Evolutionary conservation across 1,139 yeast species (phyloP), one percentile per base, ranked within the genome.

Genomic region (Kodamaea suecica): DNA sequence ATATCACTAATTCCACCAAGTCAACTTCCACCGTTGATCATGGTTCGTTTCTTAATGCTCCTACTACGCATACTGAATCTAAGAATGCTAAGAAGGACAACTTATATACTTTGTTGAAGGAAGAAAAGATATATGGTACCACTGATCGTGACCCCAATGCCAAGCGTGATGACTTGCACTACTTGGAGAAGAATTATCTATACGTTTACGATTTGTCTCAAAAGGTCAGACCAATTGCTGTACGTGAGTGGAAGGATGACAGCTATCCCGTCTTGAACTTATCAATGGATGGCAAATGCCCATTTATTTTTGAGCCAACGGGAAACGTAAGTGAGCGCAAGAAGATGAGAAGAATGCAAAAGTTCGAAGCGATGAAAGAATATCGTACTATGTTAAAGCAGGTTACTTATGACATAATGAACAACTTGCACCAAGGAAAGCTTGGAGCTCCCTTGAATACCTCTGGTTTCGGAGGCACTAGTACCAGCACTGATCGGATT

Each of bases 101-200:
- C 38, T 69, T 92, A 39, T 79, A 83, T 30, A 76, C 80, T 38
- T 67, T 92, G 45, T 72, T 90, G 47, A 79, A 79, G 43, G 90
- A 86, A 52, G 98, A 94, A 55, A 85, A 86, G 51, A 65, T 86
- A 15, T 78, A 79, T 54, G 96, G 96, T 7, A 84, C 95, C 1
- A 76, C 84, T 24, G 97, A 92, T 58, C 73, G 95, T 47, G 97
- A 90, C 56, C 94, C 95, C 13, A 75, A 71, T 45, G 90, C 95
- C 4, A 80, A 73, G 45, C 71, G 95, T 37, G 95, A 86, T 46
- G 97, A 90, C 55, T 75, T 84, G 50, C 80, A 83, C 53, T 85
- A 86, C 55, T 85, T 94, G 57, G 80, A 80, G 36, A 62, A 62
- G 35, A 63, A 67, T 40, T 88, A 81, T 57, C 63, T 88, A 26